These are phyloP conservation scores for Trichophaea hybrida DNA, from an alignment of 2,329 filamentous ascomycete species.

Conservation along the genomic window DNA sequence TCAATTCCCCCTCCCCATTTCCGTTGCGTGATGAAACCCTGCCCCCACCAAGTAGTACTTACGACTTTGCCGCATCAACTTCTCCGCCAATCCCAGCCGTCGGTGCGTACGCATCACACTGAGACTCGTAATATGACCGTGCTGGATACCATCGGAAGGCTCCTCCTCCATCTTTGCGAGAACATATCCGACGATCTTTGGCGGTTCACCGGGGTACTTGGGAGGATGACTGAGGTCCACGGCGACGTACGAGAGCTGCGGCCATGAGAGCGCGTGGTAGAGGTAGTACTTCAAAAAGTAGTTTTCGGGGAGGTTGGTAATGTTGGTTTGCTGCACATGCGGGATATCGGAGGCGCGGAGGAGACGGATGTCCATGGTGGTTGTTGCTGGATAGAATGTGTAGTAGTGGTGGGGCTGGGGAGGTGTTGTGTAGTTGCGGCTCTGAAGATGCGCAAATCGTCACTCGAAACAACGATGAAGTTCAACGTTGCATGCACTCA, in stretches of 20 bases:
- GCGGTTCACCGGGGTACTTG: constrained; percentile 70
- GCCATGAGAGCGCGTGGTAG: constrained; percentile 97
- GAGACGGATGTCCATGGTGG: constrained; percentile 75
- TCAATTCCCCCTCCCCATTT: not conserved
- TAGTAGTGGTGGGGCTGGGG: not conserved
- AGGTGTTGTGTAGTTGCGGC: not conserved
- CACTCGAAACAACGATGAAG: too few relatives aligned
- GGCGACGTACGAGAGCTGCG: constrained; percentile 89
- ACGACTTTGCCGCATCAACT: constrained; percentile 94
- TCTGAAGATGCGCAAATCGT: too few relatives aligned
- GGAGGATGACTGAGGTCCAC: constrained; percentile 74
- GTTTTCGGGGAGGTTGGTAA: constrained; percentile 97
- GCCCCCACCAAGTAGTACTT: constrained; percentile 33
- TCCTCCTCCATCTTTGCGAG: constrained; percentile 99
- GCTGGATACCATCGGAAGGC: constrained; percentile 72
- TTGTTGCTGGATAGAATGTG: constrained; percentile 1
- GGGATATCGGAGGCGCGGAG: constrained; percentile 72
- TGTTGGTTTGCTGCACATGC: constrained; percentile 93
- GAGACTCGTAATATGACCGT: constrained; percentile 91
- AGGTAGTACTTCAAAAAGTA: constrained; percentile 99
- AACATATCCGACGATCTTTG: constrained; percentile 98
- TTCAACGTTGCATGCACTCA: too few relatives aligned
- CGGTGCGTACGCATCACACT: constrained; percentile 95
- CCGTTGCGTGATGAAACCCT: not conserved
- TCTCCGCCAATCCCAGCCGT: constrained; percentile 81